Percentiles rank a stretch among this genome's conserved stretches.
These are phyloP conservation scores for Clarireedia homoeocarpa DNA, from an alignment of 2,329 filamentous ascomycete genomes.

Conservation along the genomic window DNA sequence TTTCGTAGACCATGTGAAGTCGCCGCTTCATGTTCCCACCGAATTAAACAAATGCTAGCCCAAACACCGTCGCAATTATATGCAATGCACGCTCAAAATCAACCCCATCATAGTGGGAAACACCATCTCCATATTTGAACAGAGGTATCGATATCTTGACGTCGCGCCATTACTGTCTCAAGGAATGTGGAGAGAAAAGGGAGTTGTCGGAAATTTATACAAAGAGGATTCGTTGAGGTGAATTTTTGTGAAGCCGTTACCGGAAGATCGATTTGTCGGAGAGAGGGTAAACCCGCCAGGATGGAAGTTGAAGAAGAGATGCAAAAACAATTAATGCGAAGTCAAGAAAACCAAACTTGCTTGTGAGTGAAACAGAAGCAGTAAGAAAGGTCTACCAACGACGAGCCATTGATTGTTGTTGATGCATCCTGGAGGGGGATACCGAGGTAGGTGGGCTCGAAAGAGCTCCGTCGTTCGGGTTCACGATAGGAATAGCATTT, in stretches of 20 bases:
- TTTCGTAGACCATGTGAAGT: conserved; percentile 28
- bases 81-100: conserved; percentile 30
- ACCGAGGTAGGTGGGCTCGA: conserved; percentile 76
- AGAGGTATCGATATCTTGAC: conserved; percentile 29
- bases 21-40: conserved; percentile 28
- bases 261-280: conserved; percentile 27
- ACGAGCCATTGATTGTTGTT: conserved; percentile 12
- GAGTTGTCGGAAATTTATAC: conserved; percentile 26
- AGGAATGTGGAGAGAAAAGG: conserved; percentile 23
- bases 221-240: conserved; percentile 29
- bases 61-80: conserved; percentile 28
- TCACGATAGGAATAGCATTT: conserved; percentile 96
- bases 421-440: conserved; percentile 53
- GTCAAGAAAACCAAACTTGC: conserved; percentile 18
- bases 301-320: conserved; percentile 23
- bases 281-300: conserved; percentile 24
- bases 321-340: conserved; percentile 27
- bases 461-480: conserved; percentile 81
- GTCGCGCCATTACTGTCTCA: conserved; percentile 27
- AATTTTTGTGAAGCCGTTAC: conserved; percentile 20
- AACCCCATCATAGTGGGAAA: conserved; percentile 22
- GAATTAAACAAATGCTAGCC: conserved; percentile 26
- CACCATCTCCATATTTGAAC: conserved; percentile 26
- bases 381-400: conserved; percentile 24
- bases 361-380: conserved; percentile 16